phyloP scores from a whole-genome alignment of 257 asterid species.

The Primulina huaijiensis region DNA sequence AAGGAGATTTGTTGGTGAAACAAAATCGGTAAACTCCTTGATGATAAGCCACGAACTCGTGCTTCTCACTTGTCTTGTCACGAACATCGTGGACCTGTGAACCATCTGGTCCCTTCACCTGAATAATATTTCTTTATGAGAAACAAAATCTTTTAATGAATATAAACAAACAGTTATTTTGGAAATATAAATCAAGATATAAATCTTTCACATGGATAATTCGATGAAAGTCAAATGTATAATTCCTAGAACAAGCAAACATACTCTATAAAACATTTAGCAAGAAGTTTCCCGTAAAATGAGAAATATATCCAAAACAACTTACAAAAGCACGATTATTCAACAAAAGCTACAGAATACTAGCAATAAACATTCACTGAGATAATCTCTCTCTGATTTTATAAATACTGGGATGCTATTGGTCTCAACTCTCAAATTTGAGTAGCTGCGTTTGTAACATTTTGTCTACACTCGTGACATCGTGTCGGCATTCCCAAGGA shows the following conservation, averaged over 20 bases:
- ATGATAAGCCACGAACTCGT: slow-evolving; percentile 71
- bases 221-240: background rate
- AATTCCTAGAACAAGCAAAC: background rate
- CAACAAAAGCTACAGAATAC: background rate
- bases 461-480: background rate
- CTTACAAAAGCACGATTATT: background rate
- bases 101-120: slow-evolving; percentile 95
- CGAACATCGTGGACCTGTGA: slow-evolving; percentile 81
- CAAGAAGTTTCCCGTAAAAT: background rate
- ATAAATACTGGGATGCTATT: background rate
- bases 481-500: background rate
- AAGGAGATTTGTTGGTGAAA: slow-evolving; percentile 92
- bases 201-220: background rate
- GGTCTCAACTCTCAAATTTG: background rate
- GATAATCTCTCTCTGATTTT: no score
- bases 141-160: no score
- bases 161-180: background rate
- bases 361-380: background rate
- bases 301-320: no score
- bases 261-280: background rate
- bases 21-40: slow-evolving; percentile 90
- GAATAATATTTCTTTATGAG: slow-evolving; percentile 16
- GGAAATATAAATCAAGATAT: background rate
- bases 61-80: slow-evolving; percentile 79
- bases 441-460: background rate